phyloP scores from a whole-genome alignment of 805 yeast species.

The Candida manassasensis region DNA sequence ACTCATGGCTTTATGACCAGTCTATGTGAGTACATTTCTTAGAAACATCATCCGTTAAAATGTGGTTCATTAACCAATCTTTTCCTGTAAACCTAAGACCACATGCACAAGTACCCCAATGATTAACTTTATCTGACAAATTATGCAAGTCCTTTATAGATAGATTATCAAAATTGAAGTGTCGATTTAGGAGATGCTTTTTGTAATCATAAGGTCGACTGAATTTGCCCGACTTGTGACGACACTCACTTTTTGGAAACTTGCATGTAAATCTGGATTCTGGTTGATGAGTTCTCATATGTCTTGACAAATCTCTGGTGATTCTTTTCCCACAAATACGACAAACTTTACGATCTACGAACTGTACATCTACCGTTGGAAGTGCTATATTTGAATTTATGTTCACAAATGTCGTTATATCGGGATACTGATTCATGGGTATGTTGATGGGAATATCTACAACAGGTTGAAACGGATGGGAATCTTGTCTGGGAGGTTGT shows the following conservation, averaged over 20 bases:
- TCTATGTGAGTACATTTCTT: conserved; percentile 18
- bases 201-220: conserved; percentile 67
- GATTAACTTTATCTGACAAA: conserved; percentile 47
- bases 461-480: neutral
- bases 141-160: conserved; percentile 42
- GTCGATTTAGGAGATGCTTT: conserved; percentile 58
- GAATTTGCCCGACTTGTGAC: conserved; percentile 57
- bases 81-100: conserved; percentile 29
- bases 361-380: conserved; percentile 34
- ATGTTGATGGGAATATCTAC: conserved; percentile 2
- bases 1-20: no score
- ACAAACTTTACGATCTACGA: conserved; percentile 42
- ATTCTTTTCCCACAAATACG: conserved; percentile 50
- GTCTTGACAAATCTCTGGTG: conserved; percentile 58
- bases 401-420: conserved; percentile 35
- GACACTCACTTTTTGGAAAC: conserved; percentile 50
- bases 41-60: conserved; percentile 19
- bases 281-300: conserved; percentile 56
- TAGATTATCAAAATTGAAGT: conserved; percentile 50
- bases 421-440: conserved; percentile 26
- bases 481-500: neutral
- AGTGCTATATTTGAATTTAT: conserved; percentile 27
- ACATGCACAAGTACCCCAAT: conserved; percentile 48
- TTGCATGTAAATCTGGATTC: conserved; percentile 55
- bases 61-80: conserved; percentile 35